Percentiles rank a stretch among this genome's conserved stretches.
Conservation (phyloP, 345 rosid genomes). For the Eutrema yunnanense region DNA sequence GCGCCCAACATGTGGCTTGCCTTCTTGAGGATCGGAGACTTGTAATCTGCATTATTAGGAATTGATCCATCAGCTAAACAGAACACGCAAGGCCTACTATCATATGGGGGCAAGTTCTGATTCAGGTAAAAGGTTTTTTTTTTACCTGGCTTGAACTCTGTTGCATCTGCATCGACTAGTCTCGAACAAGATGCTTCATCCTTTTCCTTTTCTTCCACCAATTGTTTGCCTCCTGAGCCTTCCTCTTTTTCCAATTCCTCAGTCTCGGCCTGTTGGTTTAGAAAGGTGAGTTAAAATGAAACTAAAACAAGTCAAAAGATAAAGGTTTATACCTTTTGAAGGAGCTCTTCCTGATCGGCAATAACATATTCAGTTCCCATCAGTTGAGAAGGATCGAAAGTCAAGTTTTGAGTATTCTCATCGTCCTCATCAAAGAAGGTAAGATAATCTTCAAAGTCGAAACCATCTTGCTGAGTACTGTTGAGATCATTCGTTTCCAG, state of each 20-base stretch:
- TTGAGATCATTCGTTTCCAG: slow-evolving; percentile 70
- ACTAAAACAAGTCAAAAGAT: neutral
- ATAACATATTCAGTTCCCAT: slow-evolving; percentile 27
- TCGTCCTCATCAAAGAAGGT: slow-evolving; percentile 58
- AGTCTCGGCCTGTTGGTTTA: slow-evolving; percentile 33
- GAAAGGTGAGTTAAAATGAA: slow-evolving; percentile 1
- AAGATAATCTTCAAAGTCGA: slow-evolving; percentile 65
- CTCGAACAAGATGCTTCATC: slow-evolving; percentile 52
- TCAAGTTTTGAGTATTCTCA: slow-evolving; percentile 30
- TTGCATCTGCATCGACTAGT: slow-evolving; percentile 36
- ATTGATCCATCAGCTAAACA: slow-evolving; percentile 5
- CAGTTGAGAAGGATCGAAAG: slow-evolving; percentile 53
- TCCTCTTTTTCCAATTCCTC: slow-evolving; percentile 38
- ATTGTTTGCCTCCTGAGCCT: slow-evolving; percentile 29
- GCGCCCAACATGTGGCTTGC: slow-evolving; percentile 77
- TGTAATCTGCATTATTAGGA: slow-evolving; percentile 38
- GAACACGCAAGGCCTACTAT: neutral
- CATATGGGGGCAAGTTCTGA: neutral
- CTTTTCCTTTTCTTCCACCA: slow-evolving; percentile 25
- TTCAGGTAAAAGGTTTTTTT: neutral
- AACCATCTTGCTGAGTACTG: slow-evolving; percentile 40
- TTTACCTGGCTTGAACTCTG: slow-evolving; percentile 54
- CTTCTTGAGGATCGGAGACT: slow-evolving; percentile 59
- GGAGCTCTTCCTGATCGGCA: slow-evolving; percentile 26
- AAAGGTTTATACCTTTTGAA: slow-evolving; percentile 34